phyloP scores from a whole-genome alignment of 129 eudicot genomes.

The Flaveria ramosissima region DNA sequence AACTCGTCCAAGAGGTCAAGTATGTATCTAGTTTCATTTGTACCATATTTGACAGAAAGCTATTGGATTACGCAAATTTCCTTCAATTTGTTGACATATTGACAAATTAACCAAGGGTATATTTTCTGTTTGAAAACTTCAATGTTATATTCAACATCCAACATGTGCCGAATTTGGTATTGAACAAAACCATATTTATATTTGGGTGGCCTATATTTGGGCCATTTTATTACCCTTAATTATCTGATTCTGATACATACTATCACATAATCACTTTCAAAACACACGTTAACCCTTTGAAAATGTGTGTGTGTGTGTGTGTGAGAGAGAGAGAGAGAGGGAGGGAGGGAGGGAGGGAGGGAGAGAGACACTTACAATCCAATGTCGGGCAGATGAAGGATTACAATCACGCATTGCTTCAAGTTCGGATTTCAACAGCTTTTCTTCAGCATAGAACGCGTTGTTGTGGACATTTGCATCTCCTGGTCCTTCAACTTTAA shows the following conservation, averaged over 20 bases:
- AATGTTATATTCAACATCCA: too few species aligned
- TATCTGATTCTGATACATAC: not conserved
- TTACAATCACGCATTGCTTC: slow-evolving; percentile 80
- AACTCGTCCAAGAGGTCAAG: not conserved
- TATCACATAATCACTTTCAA: slow-evolving; percentile 6
- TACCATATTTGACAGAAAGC: not conserved
- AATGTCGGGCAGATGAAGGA: slow-evolving; percentile 73
- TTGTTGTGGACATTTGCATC: slow-evolving; percentile 68
- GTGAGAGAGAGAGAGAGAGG: not conserved
- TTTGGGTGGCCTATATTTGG: not conserved
- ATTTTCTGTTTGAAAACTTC: too few species aligned
- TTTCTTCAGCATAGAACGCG: slow-evolving; percentile 78
- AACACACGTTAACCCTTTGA: not conserved
- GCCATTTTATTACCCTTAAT: not conserved
- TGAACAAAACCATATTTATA: not conserved
- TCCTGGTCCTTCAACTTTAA: slow-evolving; percentile 70
- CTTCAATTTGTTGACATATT: not conserved
- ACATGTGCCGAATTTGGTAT: not conserved
- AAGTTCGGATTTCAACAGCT: slow-evolving; percentile 56
- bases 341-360: not conserved
- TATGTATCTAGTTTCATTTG: not conserved
- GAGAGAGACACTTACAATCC: slow-evolving; percentile 55
- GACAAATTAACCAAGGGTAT: not conserved
- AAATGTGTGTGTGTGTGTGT: not conserved
- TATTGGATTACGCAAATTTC: not conserved